A percentile compares a stretch with the other conserved stretches of the same genome.
phyloP scores from a whole-genome alignment of 352 stramenopile species.

The Phytophthora sojae region DNA sequence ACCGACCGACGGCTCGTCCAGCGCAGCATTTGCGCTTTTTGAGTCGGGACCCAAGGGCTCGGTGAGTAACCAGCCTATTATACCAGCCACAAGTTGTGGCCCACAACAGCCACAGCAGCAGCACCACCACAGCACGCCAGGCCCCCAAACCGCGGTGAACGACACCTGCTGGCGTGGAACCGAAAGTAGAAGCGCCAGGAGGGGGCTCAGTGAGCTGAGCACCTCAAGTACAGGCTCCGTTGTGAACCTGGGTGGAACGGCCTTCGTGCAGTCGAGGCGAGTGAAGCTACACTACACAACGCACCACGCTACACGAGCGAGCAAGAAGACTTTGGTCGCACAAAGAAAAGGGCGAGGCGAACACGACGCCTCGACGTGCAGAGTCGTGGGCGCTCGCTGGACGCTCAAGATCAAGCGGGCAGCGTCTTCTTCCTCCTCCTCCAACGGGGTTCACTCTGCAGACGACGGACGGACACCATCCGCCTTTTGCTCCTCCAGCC shows the following conservation, averaged over 20 bases:
- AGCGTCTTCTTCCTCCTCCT: neutral
- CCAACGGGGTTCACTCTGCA: neutral
- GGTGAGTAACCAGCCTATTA: constrained; percentile 11
- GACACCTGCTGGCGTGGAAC: constrained; percentile 1
- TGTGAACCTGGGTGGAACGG: constrained; percentile 21
- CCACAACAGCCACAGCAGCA: too few species aligned
- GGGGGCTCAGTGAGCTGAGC: constrained; percentile 9
- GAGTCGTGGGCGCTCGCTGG: constrained; percentile 19
- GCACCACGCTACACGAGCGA: neutral
- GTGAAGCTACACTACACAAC: neutral
- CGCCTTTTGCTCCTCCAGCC: constrained; percentile 16
- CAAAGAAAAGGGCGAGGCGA: constrained; percentile 27
- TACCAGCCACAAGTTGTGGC: too few species aligned
- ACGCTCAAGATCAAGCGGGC: constrained; percentile 19
- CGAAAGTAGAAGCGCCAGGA: constrained; percentile 3
- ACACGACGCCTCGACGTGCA: constrained; percentile 37
- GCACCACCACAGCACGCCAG: neutral
- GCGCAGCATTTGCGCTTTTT: constrained; percentile 21
- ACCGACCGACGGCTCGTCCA: constrained; percentile 1
- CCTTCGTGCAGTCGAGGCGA: constrained; percentile 11
- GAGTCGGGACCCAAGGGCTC: constrained; percentile 1
- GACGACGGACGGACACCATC: constrained; percentile 10
- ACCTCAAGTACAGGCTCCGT: constrained; percentile 10
- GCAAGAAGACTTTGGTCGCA: neutral
- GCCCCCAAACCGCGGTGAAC: too few species aligned